phyloP scores from a whole-genome alignment of 164 flowering plant species.

The Sextonia rubra region DNA sequence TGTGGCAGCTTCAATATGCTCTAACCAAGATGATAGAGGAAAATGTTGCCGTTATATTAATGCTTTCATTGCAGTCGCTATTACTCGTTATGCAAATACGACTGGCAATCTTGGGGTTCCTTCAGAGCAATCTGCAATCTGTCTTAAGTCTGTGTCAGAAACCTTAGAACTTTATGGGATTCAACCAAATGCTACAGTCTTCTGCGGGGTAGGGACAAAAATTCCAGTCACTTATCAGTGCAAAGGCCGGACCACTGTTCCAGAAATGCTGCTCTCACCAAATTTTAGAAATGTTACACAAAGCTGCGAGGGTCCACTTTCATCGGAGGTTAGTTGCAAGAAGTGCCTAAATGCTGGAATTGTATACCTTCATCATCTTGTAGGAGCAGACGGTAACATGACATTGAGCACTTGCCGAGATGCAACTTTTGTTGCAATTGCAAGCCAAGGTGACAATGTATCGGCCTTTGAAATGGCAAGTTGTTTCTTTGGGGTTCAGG shows the following conservation, averaged over 20 bases:
- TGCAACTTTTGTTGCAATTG: slow-evolving; percentile 85
- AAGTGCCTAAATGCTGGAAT: slow-evolving; percentile 80
- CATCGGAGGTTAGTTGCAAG: slow-evolving; percentile 47
- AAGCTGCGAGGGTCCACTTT: slow-evolving; percentile 60
- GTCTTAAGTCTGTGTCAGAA: slow-evolving; percentile 59
- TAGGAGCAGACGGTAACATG: slow-evolving; percentile 60
- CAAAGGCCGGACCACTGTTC: slow-evolving; percentile 63
- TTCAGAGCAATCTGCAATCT: slow-evolving; percentile 52
- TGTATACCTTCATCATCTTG: slow-evolving; percentile 51
- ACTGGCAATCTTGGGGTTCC: slow-evolving; percentile 74
- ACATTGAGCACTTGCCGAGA: slow-evolving; percentile 89
- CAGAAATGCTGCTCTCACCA: slow-evolving; percentile 79
- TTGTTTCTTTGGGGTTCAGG: slow-evolving; percentile 86
- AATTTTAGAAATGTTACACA: slow-evolving; percentile 49
- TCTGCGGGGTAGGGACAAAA: slow-evolving; percentile 84
- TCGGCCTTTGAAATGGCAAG: slow-evolving; percentile 58
- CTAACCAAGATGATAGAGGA: slow-evolving; percentile 53
- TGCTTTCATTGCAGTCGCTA: slow-evolving; percentile 72
- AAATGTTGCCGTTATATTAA: slow-evolving; percentile 94
- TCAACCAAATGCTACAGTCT: slow-evolving; percentile 58
- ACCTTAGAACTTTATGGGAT: slow-evolving; percentile 72
- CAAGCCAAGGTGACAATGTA: slow-evolving; percentile 59
- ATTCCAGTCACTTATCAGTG: slow-evolving; percentile 75
- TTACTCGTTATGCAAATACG: slow-evolving; percentile 75
- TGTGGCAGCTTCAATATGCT: slow-evolving; percentile 65